Evolutionary conservation across 2,329 filamentous ascomycete species (phyloP).

Genomic region (Fusarium annulatum): DNA sequence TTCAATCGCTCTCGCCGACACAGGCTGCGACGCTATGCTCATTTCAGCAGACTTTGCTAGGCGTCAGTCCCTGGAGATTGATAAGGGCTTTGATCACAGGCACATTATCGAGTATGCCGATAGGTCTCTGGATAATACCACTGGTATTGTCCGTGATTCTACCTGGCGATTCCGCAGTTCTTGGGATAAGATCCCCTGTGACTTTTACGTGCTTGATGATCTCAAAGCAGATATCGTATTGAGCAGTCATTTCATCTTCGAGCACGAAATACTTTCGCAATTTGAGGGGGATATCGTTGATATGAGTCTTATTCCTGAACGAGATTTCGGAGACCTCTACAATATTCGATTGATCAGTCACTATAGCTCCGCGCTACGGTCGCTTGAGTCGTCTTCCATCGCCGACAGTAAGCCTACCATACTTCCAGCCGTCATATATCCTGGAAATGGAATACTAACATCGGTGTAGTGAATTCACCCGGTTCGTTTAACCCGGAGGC

Average conservation of each 20-base stretch:
- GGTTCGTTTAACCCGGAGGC: fast-evolving
- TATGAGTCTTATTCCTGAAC: fast-evolving
- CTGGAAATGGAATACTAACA: too few relatives aligned
- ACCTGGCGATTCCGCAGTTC: neutral
- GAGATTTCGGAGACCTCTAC: neutral
- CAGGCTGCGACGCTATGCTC: slow-evolving; percentile 1
- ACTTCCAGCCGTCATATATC: too few relatives aligned
- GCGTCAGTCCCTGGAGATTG: neutral
- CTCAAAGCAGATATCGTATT: neutral
- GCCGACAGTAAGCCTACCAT: neutral
- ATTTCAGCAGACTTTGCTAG: neutral
- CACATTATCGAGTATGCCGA: neutral
- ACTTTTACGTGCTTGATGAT: neutral
- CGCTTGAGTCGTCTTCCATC: neutral
- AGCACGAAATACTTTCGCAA: neutral
- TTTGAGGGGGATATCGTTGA: neutral
- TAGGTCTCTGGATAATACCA: neutral
- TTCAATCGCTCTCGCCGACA: neutral
- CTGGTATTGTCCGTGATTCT: neutral
- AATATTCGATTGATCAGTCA: neutral
- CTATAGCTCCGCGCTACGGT: neutral
- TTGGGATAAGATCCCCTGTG: fast-evolving
- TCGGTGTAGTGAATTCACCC: neutral
- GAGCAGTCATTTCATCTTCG: neutral
- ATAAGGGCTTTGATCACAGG: neutral